A percentile compares a stretch with the other conserved stretches of the same genome.
Conservation (phyloP, 345 rosid species). For the Bruguiera gymnorhiza region DNA sequence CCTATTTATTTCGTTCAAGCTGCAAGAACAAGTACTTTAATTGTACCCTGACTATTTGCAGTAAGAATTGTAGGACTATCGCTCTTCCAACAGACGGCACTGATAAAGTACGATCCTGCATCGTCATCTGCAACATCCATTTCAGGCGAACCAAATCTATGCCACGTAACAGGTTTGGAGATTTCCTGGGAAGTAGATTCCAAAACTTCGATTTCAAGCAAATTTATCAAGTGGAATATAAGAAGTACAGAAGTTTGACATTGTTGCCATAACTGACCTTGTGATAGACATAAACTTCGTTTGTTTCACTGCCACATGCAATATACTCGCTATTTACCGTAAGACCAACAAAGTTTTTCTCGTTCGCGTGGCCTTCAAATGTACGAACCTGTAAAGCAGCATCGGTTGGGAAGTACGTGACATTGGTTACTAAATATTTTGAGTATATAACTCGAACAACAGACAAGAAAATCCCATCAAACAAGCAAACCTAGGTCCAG, state of each 20-base stretch:
- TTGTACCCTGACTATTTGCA: conserved; percentile 98
- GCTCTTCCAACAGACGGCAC: conserved; percentile 98
- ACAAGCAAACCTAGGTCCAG: not conserved
- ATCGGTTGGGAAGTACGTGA: not conserved
- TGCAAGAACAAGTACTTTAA: conserved; percentile 82
- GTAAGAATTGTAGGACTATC: conserved; percentile 89
- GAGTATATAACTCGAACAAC: not conserved
- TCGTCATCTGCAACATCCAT: conserved; percentile 85
- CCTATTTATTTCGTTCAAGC: conserved; percentile 34
- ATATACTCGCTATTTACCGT: conserved; percentile 78
- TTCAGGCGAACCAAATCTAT: conserved; percentile 87
- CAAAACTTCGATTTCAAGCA: not conserved
- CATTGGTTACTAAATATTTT: too few relatives aligned
- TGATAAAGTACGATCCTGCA: conserved; percentile 78
- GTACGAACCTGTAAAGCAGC: conserved; percentile 65
- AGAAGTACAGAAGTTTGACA: not conserved
- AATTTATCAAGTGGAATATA: not conserved
- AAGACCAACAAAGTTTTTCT: conserved; percentile 95
- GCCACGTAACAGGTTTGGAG: conserved; percentile 71
- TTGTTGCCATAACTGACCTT: conserved; percentile 48
- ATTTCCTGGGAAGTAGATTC: conserved; percentile 61
- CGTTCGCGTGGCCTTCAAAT: conserved; percentile 88
- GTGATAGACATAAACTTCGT: conserved; percentile 93
- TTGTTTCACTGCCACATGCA: conserved; percentile 95
- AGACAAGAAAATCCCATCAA: not conserved